These are phyloP conservation scores for Oryza punctata DNA, from an alignment of 176 grass and related monocot species.

Conservation along the genomic window DNA sequence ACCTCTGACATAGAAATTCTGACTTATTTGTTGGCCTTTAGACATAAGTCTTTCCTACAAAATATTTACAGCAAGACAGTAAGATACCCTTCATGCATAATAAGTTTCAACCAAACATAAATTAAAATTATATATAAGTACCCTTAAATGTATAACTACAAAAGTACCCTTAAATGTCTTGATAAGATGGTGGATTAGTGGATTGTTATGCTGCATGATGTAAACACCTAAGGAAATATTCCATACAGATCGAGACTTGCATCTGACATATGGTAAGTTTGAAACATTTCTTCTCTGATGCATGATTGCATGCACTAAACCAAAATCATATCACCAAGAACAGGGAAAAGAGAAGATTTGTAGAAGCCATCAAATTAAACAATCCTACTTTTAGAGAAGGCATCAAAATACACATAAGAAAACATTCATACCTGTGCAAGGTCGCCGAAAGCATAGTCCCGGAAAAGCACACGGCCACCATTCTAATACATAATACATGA, in stretches of 20 bases:
- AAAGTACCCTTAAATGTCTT: not conserved
- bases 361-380: slow-evolving; percentile 7
- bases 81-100: slow-evolving; percentile 17
- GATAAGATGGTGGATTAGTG: not conserved
- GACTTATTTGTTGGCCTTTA: slow-evolving; percentile 90
- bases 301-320: not conserved
- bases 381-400: not conserved
- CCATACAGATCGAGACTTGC: not conserved
- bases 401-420: not conserved
- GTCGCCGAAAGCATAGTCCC: slow-evolving; percentile 88
- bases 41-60: slow-evolving; percentile 88
- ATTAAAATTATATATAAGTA: not conserved
- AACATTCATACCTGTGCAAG: slow-evolving; percentile 77
- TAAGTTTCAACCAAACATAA: not conserved
- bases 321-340: not conserved
- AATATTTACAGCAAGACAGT: slow-evolving; percentile 39
- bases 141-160: not conserved
- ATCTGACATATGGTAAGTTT: not conserved
- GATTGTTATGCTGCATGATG: slow-evolving; percentile 9
- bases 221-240: not conserved
- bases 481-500: slow-evolving; percentile 47
- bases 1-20: slow-evolving; percentile 97
- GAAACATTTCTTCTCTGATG: not conserved
- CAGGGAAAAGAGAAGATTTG: not conserved
- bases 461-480: slow-evolving; percentile 81